A percentile compares a stretch with the other conserved stretches of the same genome.
These are phyloP conservation scores for Linum tenue DNA, from an alignment of 345 rosid species.

Conservation along the genomic window DNA sequence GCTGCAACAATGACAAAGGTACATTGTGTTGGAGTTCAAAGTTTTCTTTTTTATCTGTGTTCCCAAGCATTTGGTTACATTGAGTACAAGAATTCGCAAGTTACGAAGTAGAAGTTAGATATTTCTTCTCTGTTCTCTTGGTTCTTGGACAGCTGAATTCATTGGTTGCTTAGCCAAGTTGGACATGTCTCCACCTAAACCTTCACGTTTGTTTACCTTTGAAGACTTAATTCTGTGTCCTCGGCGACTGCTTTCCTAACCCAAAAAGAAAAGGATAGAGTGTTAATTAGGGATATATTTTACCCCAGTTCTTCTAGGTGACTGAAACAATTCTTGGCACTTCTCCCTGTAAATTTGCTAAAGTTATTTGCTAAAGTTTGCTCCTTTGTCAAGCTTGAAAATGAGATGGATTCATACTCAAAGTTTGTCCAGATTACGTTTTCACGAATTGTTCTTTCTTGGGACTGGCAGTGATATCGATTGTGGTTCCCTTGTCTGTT, in stretches of 20 bases:
- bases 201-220: neutral
- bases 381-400: neutral
- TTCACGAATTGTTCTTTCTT: neutral
- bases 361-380: neutral
- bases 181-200: neutral
- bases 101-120: neutral
- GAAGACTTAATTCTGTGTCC: neutral
- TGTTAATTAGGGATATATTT: neutral
- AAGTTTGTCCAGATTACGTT: neutral
- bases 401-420: neutral
- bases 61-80: neutral
- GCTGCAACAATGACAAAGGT: constrained; percentile 93
- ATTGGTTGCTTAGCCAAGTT: neutral
- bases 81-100: neutral
- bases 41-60: neutral
- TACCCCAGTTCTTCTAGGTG: no score
- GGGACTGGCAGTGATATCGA: neutral
- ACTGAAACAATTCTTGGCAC: neutral
- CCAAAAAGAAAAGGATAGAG: no score
- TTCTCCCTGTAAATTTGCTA: neutral
- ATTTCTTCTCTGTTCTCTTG: neutral
- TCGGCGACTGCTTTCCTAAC: neutral
- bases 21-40: constrained; percentile 8
- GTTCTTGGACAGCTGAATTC: neutral
- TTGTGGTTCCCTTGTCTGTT: no score